phyloP scores from a whole-genome alignment of 805 yeast genomes.

The Scheffersomyces coipomensis region DNA sequence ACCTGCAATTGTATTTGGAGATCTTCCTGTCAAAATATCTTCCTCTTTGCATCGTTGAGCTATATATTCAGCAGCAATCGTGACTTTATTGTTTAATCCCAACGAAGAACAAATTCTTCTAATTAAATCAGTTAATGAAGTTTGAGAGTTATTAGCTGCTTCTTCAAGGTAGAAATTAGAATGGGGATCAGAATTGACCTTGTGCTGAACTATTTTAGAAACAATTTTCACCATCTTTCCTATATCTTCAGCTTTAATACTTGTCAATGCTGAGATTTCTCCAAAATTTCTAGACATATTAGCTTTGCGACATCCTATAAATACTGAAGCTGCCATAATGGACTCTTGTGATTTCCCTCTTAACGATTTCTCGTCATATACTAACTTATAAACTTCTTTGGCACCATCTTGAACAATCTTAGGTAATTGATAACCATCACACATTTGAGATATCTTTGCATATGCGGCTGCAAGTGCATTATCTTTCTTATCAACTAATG shows the following conservation, averaged over 20 bases:
- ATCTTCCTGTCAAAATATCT: conserved; percentile 91
- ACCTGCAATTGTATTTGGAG: conserved; percentile 96
- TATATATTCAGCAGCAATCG: conserved; percentile 89
- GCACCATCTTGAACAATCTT: conserved; percentile 95
- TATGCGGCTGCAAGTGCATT: conserved; percentile 84
- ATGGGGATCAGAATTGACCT: conserved; percentile 52
- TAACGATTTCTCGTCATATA: conserved; percentile 78
- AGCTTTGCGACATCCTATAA: conserved; percentile 91
- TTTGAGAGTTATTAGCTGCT: conserved; percentile 59
- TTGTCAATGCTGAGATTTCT: conserved; percentile 91
- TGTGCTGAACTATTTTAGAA: conserved; percentile 53
- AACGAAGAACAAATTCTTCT: conserved; percentile 93
- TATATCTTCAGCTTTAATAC: conserved; percentile 89
- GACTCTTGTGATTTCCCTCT: conserved; percentile 89
- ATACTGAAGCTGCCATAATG: conserved; percentile 93
- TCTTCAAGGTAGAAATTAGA: conserved; percentile 38
- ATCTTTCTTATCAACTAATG: conserved; percentile 82
- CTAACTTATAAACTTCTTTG: conserved; percentile 88
- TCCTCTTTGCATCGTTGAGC: conserved; percentile 85
- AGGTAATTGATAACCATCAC: conserved; percentile 93
- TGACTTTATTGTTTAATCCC: conserved; percentile 77
- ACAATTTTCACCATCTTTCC: conserved; percentile 86
- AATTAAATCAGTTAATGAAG: conserved; percentile 91
- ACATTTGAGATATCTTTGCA: conserved; percentile 86
- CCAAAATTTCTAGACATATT: conserved; percentile 89